Evolutionary conservation across 2,329 filamentous ascomycete genomes (phyloP), one percentile per base, ranked within the genome.

Genomic region (Diaporthe sp.): DNA sequence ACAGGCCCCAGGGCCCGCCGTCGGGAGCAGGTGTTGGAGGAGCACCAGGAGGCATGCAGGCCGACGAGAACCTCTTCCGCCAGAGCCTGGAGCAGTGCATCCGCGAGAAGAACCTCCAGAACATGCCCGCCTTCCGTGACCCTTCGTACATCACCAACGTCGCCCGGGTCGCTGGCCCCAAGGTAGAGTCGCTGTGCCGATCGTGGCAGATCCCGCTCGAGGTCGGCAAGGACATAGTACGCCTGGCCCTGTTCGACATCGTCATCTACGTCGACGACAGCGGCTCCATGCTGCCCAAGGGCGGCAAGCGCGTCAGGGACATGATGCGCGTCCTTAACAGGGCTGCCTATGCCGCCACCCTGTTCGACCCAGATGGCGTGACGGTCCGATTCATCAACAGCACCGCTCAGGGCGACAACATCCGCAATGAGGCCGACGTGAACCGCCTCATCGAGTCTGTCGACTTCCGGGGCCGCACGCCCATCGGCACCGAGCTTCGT

Each of bases 211-310:
- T 63, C 39, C 60, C 60, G 22, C 60, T 63, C 60, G 60, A 63
- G 39, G 60, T 63, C 25, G 60, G 60, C 60, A 63, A 63, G 60
- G 60, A 63, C 60, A 63, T 63, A 20, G 60, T 63, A 12, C 60
- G 60, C 25, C 60, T 63, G 1, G 60, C 60, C 60, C 25, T 63
- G n/a, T 63, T 63, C 39, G 60, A 63, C 60, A 63, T 63, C 10
- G 60, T 63, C n/a, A 63, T 63, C 60, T 63, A 63, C 60, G 60
- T 63, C 39, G 60, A 63, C 15, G 60, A 63, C 60, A 63, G 60
- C 60, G 60, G 60, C 39, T 63, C 60, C 39, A 63, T 63, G 60
- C 60, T 63, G 15, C 60, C 60, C 25, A 63, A 63, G 60, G 60
- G 60, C 25, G 60, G 60, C 60, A 63, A 47, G 60, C 60, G 60